A percentile compares a stretch with the other conserved stretches of the same genome.
These are phyloP conservation scores for Phytophthora sojae DNA, from an alignment of 352 stramenopile genomes.

Conservation along the genomic window DNA sequence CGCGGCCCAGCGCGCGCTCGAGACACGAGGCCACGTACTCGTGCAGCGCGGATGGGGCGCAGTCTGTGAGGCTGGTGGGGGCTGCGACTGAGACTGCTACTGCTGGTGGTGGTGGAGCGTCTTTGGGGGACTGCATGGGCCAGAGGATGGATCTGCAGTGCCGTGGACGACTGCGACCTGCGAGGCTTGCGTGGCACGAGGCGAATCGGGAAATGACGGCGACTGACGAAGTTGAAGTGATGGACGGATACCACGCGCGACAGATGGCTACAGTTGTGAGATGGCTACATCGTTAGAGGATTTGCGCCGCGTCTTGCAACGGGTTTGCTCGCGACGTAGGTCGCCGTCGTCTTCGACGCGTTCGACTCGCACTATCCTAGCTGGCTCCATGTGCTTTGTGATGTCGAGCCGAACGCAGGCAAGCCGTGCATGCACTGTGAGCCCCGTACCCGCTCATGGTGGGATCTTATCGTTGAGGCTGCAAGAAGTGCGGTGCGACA, in stretches of 20 bases:
- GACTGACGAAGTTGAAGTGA: neutral
- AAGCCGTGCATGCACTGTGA: too few relatives aligned
- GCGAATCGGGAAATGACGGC: slow-evolving; percentile 18
- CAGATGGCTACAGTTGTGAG: neutral
- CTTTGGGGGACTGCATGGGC: neutral
- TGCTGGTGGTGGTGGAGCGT: neutral
- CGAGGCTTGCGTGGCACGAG: neutral
- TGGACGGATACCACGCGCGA: neutral
- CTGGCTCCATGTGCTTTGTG: too few relatives aligned
- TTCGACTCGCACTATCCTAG: too few relatives aligned
- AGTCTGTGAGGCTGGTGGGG: neutral
- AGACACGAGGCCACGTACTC: slow-evolving; percentile 26
- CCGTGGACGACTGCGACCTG: neutral
- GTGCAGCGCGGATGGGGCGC: slow-evolving; percentile 19
- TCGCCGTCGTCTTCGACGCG: too few relatives aligned
- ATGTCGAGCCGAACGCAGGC: too few relatives aligned
- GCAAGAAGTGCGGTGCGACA: neutral
- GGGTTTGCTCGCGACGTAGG: too few relatives aligned
- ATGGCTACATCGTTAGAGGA: neutral
- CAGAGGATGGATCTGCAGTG: neutral
- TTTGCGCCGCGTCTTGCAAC: too few relatives aligned
- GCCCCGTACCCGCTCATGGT: too few relatives aligned
- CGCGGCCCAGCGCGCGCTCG: slow-evolving; percentile 23
- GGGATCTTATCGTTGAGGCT: neutral
- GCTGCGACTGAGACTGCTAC: neutral